Evolutionary conservation across 345 rosid species (phyloP), one percentile per base, ranked within the genome.

Genomic region (Corymbia maculata): DNA sequence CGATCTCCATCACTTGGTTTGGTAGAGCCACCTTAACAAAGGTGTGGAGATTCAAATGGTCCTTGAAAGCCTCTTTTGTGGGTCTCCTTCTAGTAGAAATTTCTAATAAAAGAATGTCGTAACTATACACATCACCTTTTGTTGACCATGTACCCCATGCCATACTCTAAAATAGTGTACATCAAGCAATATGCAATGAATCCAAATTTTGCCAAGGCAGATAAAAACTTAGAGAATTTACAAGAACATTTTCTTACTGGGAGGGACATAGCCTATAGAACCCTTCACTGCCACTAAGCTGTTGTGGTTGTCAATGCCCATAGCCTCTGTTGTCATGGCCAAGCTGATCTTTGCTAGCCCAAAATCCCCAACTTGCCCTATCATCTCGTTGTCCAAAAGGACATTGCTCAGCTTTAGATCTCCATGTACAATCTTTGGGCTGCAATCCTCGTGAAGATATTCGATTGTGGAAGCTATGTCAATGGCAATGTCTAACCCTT

Each of bases 101-200:
- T 88, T 92, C 91, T 11, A 91, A 28, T 85, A 92, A 64, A 3
- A 92, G 87, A 9, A 92, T 88, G 4, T 92, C 91, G 51, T 86
- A 92, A 45, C 92, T 90, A 55, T 90, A 89, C 45, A 92, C 89
- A 80, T 92, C 91, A 3, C 93, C 93, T 4, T 55, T 4, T 1
- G 88, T 88, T 22, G 92, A 87, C 86, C 9, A 70, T 52, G 1
- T 86, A 85, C 24, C 93, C 92, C 88, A 86, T 44, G 5, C 92
- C 92, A 80, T 92, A 92, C 55, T 92, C 92, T 92, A 85, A 7
- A 8, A 49, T 49, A 49, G 51, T 49, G 51, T 49, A 8, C 6
- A 49, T 49, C n/a, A 70, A 13, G 42, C 13, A 32, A 70, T 70
- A 13, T 44, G 36, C 30, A n/a, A n/a, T 44, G 42, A 70, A 70